Base-by-base conservation (phyloP, 78 protist species). In the Cyanophora paradoxa region DNA sequence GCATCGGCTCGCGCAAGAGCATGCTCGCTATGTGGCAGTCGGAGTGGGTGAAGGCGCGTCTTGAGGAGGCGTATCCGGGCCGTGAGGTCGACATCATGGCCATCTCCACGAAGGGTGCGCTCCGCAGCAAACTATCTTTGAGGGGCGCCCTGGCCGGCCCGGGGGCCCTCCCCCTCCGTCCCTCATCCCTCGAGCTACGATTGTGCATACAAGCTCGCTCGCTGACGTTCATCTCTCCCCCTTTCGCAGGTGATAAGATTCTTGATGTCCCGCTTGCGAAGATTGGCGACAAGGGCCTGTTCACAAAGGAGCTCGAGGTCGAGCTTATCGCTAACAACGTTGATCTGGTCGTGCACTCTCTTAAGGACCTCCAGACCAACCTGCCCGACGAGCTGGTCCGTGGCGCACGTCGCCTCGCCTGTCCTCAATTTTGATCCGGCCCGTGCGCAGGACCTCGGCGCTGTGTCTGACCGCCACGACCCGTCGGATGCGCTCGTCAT, bases 221-320 rank as follows among this genome's bases (percentile, higher is more conserved):
- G n/a, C n/a, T n/a, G n/a, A n/a, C n/a, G n/a, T n/a, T n/a, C n/a
- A n/a, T n/a, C n/a, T n/a, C n/a, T n/a, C n/a, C n/a, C n/a, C n/a
- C n/a, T n/a, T n/a, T n/a, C n/a, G n/a, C 77, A 34, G 90, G 90
- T 20, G 90, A 86, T 56, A 77, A 66, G 56, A 79, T 78, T 26
- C 76, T 86, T 20, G 82, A 78, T 68, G 77, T 74, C 39, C 76
- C 90, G 33, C 73, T 86, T 11, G 67, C 84, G 61, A 77, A 77
- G 77, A 81, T 86, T 63, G 90, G 90, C 52, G 90, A 82, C 71
- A 86, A 86, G 71, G 90, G 90, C 40, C 72, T 86, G 67, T 86
- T 86, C 72, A 86, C 90, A 42, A 77, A 82, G 73, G 90, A 86
- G 34, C 37, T 86, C 20, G 90, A 86, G 61, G 86, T 74, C 26